Evolutionary conservation across 2,329 filamentous ascomycete species (phyloP).

Genomic region (Aureobasidium sp.): DNA sequence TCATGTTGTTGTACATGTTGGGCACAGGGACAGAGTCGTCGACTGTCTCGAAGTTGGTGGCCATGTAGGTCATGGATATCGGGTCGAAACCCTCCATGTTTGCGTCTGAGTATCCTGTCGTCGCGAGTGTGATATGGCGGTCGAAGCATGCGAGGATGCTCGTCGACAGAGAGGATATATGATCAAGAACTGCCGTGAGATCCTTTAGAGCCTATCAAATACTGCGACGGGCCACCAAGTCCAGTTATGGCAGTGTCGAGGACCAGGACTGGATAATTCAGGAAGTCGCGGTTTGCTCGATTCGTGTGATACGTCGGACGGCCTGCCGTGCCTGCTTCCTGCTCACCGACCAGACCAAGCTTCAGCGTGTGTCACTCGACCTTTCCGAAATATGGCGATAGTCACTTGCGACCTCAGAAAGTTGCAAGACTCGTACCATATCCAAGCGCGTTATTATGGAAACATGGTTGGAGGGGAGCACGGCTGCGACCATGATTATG

Average conservation of each 20-base stretch:
- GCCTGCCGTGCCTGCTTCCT: neutral
- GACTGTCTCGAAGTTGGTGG: slow-evolving; percentile 44
- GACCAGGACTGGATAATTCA: neutral
- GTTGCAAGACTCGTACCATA: neutral
- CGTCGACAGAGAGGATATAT: neutral
- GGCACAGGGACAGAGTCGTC: slow-evolving; percentile 45
- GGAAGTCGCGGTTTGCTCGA: slow-evolving; percentile 7
- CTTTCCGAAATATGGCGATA: neutral
- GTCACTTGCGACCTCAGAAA: neutral
- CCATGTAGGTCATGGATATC: slow-evolving; percentile 56
- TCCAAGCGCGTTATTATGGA: neutral
- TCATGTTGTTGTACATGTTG: slow-evolving; percentile 38
- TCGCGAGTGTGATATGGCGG: neutral
- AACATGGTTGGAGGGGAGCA: neutral
- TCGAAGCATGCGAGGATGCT: neutral
- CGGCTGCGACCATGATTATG: neutral
- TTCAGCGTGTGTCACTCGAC: slow-evolving; percentile 6
- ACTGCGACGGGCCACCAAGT: neutral
- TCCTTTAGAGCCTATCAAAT: neutral
- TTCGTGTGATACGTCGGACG: slow-evolving; percentile 5
- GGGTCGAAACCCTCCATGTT: slow-evolving; percentile 52
- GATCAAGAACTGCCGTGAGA: neutral
- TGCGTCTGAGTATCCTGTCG: slow-evolving; percentile 16
- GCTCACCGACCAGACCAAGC: neutral
- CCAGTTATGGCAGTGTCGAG: neutral